Evolutionary conservation across 208 protist species (phyloP).

Genomic region (Crithidia brevicula): DNA sequence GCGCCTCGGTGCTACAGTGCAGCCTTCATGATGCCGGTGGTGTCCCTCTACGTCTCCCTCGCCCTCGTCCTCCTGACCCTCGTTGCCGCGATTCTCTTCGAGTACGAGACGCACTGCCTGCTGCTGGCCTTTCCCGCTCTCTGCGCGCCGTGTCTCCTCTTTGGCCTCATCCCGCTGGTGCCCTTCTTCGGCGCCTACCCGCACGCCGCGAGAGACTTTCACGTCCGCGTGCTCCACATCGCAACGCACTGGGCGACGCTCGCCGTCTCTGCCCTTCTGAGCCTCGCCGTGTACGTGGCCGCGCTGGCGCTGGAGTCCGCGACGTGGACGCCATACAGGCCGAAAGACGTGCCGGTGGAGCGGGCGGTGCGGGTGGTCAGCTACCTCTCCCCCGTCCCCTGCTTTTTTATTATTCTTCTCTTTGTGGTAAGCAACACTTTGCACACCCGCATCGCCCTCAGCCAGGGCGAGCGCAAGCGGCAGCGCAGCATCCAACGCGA

Average conservation of each 20-base stretch:
- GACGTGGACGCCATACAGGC: conserved; percentile 16
- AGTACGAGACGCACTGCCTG: conserved; percentile 49
- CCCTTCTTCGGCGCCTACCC: conserved; percentile 16
- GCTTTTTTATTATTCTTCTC: conserved; percentile 21
- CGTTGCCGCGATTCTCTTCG: conserved; percentile 38
- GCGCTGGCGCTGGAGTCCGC: conserved; percentile 29
- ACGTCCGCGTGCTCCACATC: conserved; percentile 21
- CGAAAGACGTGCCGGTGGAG: conserved; percentile 1
- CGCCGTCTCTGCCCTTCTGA: conserved; percentile 17
- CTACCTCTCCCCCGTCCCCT: conserved; percentile 27
- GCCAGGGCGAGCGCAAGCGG: background rate
- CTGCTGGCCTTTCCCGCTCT: conserved; percentile 46
- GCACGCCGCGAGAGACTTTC: background rate
- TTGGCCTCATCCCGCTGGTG: conserved; percentile 22
- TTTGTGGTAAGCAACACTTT: conserved; percentile 4
- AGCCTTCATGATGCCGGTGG: conserved; percentile 29
- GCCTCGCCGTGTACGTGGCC: conserved; percentile 27
- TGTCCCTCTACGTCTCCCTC: conserved; percentile 34
- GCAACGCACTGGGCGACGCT: conserved; percentile 35
- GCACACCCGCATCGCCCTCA: background rate
- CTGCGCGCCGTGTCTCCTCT: conserved; percentile 36
- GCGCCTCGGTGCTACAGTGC: background rate
- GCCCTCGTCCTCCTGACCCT: conserved; percentile 30
- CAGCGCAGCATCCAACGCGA: background rate
- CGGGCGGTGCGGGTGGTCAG: conserved; percentile 20